Base-by-base conservation (phyloP, 805 yeast genomes). In the Saccharomyces jurei region DNA sequence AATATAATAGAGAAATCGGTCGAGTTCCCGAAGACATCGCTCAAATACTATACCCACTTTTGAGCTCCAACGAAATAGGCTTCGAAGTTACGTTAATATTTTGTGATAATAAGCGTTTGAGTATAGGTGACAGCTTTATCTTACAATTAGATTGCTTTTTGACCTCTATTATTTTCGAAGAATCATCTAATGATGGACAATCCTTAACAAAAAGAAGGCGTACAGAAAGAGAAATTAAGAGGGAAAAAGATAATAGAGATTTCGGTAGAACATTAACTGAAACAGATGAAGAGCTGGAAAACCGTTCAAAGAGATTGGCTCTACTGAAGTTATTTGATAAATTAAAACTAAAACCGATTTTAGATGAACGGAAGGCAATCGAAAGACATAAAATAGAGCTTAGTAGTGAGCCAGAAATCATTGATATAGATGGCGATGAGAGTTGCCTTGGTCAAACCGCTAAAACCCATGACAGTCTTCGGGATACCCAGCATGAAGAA, bases 71-170 rank as follows among this genome's bases (percentile, higher is more conserved):
- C 6, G 74, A 82, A 2, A 79, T 86, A 44, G 63, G 65, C 1
- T 83, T 88, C 60, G 78, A 79, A 44, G 81, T 81, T 1, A 76
- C 81, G 0, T 75, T 87, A 36, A 75, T 86, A 6, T 81, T 77
- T 62, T 81, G 84, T 46, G 86, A 83, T 21, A 72, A 74, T 10
- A 64, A 58, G 41, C 67, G 83, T 30, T 66, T 90, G 32, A 75
- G 86, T 9, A 79, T 83, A 1, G 98, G 97, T 3, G 96, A 89
- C 63, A 76, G 85, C 1, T 84, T 91, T 62, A 74, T 81, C 25
- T 73, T 89, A 0, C 88, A 84, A 61, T 70, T 88, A 4, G 87
- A 89, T 61, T 81, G 89, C 55, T 87, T 68, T 63, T 65, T 91
- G 27, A 77, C 65, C 58, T 77, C 72, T 6, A 55, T 54, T 17